Conservation (phyloP, 2,329 filamentous ascomycete species). For the Biscogniauxia mediterranea region DNA sequence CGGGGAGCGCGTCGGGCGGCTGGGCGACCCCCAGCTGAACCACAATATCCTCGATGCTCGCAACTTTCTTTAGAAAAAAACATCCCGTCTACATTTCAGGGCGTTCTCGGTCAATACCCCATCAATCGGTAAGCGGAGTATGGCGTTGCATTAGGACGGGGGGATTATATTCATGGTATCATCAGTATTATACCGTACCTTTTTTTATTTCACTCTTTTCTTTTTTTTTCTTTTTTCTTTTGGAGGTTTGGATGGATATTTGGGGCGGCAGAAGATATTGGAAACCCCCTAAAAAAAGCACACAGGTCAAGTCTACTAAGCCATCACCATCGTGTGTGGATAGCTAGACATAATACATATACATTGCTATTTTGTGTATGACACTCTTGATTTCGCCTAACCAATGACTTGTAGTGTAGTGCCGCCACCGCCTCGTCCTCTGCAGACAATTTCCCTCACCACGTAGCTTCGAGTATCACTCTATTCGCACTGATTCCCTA, state of each 20-base stretch:
- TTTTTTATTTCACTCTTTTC: too few relatives aligned
- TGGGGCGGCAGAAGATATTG: background rate
- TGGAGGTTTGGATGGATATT: background rate
- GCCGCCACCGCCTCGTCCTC: too few relatives aligned
- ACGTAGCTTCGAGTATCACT: too few relatives aligned
- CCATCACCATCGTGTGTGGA: too few relatives aligned
- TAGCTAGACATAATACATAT: too few relatives aligned
- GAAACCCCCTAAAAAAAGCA: background rate
- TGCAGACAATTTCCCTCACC: too few relatives aligned
- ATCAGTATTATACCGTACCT: background rate
- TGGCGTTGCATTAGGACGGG: constrained; percentile 14
- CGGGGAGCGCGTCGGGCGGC: constrained; percentile 45
- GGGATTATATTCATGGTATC: background rate
- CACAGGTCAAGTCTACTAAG: too few relatives aligned
- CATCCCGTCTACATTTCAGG: constrained; percentile 1
- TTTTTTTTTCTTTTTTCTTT: background rate
- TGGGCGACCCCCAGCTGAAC: constrained; percentile 48
- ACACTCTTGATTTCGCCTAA: too few relatives aligned
- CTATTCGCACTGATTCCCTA: too few relatives aligned
- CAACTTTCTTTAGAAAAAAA: constrained; percentile 44
- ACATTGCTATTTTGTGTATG: too few relatives aligned
- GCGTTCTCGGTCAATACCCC: constrained; percentile 27
- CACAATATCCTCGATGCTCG: constrained; percentile 54
- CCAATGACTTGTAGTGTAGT: too few relatives aligned
- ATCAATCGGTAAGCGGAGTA: constrained; percentile 21